These are phyloP conservation scores for Lepidium campestre DNA, from an alignment of 441 rosid genomes.

Conservation along the genomic window DNA sequence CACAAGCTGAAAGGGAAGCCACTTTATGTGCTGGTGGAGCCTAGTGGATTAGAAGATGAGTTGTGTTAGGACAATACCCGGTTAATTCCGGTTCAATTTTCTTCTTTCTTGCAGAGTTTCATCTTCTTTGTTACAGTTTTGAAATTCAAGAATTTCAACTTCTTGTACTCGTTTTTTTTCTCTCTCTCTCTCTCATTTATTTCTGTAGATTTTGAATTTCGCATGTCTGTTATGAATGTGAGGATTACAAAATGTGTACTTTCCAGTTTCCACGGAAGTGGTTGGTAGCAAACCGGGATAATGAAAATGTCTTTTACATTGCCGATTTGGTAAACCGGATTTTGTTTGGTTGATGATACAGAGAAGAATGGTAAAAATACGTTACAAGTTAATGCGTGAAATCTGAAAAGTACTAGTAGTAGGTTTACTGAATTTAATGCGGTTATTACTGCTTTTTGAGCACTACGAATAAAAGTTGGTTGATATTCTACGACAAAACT, in stretches of 20 bases:
- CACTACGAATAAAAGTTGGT: slow-evolving; percentile 1
- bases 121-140: not conserved
- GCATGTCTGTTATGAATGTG: not conserved
- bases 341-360: not conserved
- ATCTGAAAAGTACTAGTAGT: slow-evolving; percentile 9
- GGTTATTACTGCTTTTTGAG: slow-evolving; percentile 12
- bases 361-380: not conserved
- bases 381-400: slow-evolving; percentile 2
- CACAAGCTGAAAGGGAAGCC: slow-evolving; percentile 82
- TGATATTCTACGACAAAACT: slow-evolving; percentile 19
- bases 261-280: slow-evolving; percentile 1
- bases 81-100: slow-evolving; percentile 9
- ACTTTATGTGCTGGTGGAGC: slow-evolving; percentile 91
- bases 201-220: slow-evolving; percentile 19
- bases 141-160: not conserved
- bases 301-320: not conserved
- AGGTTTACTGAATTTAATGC: slow-evolving; percentile 17
- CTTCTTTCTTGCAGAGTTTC: not conserved
- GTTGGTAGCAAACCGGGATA: slow-evolving; percentile 16
- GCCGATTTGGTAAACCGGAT: not conserved
- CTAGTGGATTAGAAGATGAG: slow-evolving; percentile 60
- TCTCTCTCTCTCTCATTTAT: not conserved
- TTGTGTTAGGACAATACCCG: slow-evolving; percentile 30
- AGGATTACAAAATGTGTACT: slow-evolving; percentile 13
- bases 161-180: slow-evolving; percentile 5